Conservation (phyloP, 257 asterid genomes). For the Leonotis leonurus region DNA sequence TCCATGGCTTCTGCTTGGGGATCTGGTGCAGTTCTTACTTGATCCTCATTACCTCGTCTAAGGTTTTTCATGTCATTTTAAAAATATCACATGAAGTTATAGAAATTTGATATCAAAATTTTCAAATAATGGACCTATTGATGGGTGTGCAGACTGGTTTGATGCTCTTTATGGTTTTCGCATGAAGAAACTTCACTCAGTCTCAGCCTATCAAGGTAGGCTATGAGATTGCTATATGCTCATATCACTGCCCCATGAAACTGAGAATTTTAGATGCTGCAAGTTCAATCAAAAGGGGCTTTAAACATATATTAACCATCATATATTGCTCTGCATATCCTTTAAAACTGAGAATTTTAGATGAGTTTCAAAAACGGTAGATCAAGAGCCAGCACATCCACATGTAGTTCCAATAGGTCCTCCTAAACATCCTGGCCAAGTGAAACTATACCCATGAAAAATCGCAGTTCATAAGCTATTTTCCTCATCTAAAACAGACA, state of each 20-base stretch:
- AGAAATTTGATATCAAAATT: background rate
- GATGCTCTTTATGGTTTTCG: conserved; percentile 79
- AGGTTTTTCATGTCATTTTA: too few species aligned
- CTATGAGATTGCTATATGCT: too few species aligned
- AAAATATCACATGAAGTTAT: too few species aligned
- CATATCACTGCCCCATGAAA: too few species aligned
- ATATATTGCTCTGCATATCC: background rate
- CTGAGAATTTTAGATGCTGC: too few species aligned
- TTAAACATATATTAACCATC: background rate
- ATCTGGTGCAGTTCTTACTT: conserved; percentile 46
- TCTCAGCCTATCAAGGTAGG: conserved; percentile 81
- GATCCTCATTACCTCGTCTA: background rate
- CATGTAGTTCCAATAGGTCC: background rate
- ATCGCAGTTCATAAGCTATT: conserved; percentile 6
- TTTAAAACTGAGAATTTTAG: background rate
- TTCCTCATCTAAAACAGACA: background rate
- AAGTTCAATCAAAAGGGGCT: background rate
- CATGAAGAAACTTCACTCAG: conserved; percentile 91
- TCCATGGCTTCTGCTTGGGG: conserved; percentile 75
- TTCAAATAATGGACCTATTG: background rate
- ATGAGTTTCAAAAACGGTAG: background rate
- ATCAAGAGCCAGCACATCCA: background rate
- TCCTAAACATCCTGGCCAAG: background rate
- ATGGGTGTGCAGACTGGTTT: conserved; percentile 48
- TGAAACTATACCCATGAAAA: conserved; percentile 8